phyloP scores from a whole-genome alignment of 192 early-diverging fungal species.

The Podila horticola region DNA sequence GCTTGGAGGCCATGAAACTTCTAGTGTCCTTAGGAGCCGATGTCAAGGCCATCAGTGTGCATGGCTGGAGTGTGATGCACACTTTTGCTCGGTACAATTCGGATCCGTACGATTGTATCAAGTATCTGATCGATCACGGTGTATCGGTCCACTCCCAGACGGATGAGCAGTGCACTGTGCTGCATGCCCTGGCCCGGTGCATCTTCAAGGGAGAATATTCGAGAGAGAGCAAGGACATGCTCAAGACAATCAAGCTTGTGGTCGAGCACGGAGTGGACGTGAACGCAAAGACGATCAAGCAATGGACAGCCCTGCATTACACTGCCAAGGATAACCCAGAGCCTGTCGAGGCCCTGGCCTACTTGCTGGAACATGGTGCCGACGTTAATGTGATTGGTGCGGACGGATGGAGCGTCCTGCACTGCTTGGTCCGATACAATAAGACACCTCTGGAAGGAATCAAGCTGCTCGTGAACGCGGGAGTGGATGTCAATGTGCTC shows the following conservation, averaged over 20 bases:
- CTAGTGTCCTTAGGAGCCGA: conserved; percentile 68
- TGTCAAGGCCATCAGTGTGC: conserved; percentile 70
- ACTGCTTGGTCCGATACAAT: conserved; percentile 58
- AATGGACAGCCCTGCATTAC: conserved; percentile 55
- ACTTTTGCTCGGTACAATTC: conserved; percentile 59
- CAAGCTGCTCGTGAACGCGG: conserved; percentile 42
- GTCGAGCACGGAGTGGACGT: conserved; percentile 70
- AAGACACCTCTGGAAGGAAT: conserved; percentile 63
- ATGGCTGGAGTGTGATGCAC: conserved; percentile 68
- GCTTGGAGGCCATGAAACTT: conserved; percentile 63
- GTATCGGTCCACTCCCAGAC: conserved; percentile 66
- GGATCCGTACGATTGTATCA: conserved; percentile 51
- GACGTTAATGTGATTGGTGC: conserved; percentile 72
- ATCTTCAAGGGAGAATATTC: conserved; percentile 48
- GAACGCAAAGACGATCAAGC: conserved; percentile 58
- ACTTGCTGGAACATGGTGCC: conserved; percentile 68
- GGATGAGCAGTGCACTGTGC: conserved; percentile 72
- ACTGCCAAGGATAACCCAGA: conserved; percentile 61
- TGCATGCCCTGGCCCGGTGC: conserved; percentile 67
- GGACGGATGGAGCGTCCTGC: conserved; percentile 67
- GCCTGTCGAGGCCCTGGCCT: conserved; percentile 48
- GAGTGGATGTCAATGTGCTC: conserved; percentile 50
- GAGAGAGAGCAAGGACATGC: conserved; percentile 42
- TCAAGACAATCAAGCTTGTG: conserved; percentile 56
- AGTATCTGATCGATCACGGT: conserved; percentile 63